Base-by-base conservation (phyloP, 2,329 filamentous ascomycete species). In the Pseudogymnoascus verrucosus region DNA sequence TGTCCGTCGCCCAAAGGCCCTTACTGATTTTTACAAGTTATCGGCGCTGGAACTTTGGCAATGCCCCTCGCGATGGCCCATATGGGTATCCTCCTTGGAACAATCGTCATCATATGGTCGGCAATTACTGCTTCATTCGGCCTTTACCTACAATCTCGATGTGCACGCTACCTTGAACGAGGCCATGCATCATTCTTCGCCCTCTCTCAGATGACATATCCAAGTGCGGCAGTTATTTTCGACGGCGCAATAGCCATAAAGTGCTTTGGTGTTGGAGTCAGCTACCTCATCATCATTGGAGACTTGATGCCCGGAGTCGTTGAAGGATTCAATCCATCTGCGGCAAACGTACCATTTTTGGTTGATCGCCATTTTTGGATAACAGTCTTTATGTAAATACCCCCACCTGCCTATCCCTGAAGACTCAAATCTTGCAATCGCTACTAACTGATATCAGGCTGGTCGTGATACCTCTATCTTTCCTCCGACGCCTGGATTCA, bases 251-350 rank as follows among this genome's bases (percentile, higher is more conserved):
- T 99, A 73, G 92, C 93, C 11, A 87, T 99, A 73, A 99, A 99
- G 75, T 99, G 95, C 76, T 99, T 99, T 74, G 95, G 95, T 39
- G 95, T 99, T 8, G 95, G 90, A 21, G 91, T 98, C 65, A 97
- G 92, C 70, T 99, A 99, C 77, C 84, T 99, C 71, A 99, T 99
- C 72, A 98, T 99, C 72, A 98, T 99, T 69, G 95, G 95, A 61
- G 95, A 99, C 74, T 79, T 99, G 67, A 99, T 99, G 95, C 95
- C 95, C 0, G 93, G 92, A 40, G 95, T 99, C 8, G 87, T 95
- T 23, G 79, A 86, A 65, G 95, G 93, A 4, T 93, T 99, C 75
- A 84, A 86, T 66, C 82, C 84, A 59, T 78, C 80, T 60, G 83
- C 84, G 19, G 84, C 82, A 16, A 81, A 84, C 2, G 78, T 89